phyloP scores from a whole-genome alignment of 768 basidiomycete species.

The Lentinus brumalis region DNA sequence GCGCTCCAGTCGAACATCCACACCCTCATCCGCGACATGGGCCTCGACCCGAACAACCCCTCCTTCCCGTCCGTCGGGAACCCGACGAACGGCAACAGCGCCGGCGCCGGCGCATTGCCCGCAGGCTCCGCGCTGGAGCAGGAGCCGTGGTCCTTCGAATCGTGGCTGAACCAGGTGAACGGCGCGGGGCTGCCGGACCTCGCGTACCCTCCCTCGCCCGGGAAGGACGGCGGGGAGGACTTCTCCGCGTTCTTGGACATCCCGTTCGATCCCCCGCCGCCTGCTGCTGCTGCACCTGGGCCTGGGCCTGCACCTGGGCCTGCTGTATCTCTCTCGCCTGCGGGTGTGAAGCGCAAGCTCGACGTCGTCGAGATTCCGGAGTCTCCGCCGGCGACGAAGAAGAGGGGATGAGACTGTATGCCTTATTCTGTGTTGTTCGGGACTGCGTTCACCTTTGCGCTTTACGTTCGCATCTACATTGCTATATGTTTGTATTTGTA shows the following conservation, averaged over 20 bases:
- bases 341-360: constrained; percentile 33
- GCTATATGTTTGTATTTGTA: background rate
- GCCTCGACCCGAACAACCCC: constrained; percentile 51
- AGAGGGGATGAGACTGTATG: constrained; percentile 18
- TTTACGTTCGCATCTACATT: background rate
- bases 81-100: too few relatives aligned
- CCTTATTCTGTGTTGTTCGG: too few relatives aligned
- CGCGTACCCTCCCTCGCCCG: constrained; percentile 23
- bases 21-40: constrained; percentile 69
- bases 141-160: constrained; percentile 9
- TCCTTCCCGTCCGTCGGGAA: constrained; percentile 4
- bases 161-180: constrained; percentile 11
- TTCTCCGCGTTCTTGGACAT: constrained; percentile 45
- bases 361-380: constrained; percentile 29
- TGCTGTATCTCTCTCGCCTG: background rate
- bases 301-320: background rate
- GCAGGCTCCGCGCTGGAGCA: background rate
- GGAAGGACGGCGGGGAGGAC: constrained; percentile 34
- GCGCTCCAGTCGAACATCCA: constrained; percentile 68
- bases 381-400: constrained; percentile 17
- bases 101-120: background rate
- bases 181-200: background rate
- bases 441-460: too few relatives aligned
- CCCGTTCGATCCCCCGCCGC: constrained; percentile 21
- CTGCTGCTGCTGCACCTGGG: background rate